Evolutionary conservation across 2,329 filamentous ascomycete genomes (phyloP), one percentile per base, ranked within the genome.

Genomic region (Atkinsonella hypoxylon): DNA sequence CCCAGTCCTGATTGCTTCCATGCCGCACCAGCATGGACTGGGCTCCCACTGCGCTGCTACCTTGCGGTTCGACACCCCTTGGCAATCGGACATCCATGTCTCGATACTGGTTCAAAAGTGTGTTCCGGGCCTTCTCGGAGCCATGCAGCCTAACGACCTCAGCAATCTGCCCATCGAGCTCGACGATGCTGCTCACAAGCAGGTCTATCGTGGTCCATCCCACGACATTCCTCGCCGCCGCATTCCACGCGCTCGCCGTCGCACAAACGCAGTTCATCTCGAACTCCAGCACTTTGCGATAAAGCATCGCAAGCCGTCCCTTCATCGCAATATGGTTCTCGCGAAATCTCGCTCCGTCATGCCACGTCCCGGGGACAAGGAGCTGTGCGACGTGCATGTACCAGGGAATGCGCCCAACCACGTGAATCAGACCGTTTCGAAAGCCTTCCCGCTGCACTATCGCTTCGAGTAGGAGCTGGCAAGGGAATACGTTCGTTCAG

Each of bases 211-310:
- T 61, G 30, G 62, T 54, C 65, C 67, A 68, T 43, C 62, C 58
- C 22, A 69, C 65, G 10, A 67, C 62, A 40, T 68, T 67, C 49
- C 63, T 64, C 3, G 64, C 66, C 0, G 61, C 65, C 26, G 60
- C 57, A 45, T 68, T 67, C 64, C 65, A 68, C 11, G 62, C 59
- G 51, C 64, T 65, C 3, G 65, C 66, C 15, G 65, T 58, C 6
- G 67, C 67, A 52, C 66, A 69, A 10, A 69, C 62, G 55, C 63
- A 65, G 48, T 68, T 68, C 67, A 69, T 69, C 56, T 69, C 65
- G 48, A 66, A 64, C 51, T 69, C 67, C 26, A 69, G 59, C 4
- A 67, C 58, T 13, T 55, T 58, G 18, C 63, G 60, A 54, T 64
- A 67, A 6, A 68, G 53, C 4, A 54, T 54, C 1, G 62, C 20